A percentile compares a stretch with the other conserved stretches of the same genome.
These are phyloP conservation scores for Candida koratica DNA, from an alignment of 805 yeast genomes.

Conservation along the genomic window DNA sequence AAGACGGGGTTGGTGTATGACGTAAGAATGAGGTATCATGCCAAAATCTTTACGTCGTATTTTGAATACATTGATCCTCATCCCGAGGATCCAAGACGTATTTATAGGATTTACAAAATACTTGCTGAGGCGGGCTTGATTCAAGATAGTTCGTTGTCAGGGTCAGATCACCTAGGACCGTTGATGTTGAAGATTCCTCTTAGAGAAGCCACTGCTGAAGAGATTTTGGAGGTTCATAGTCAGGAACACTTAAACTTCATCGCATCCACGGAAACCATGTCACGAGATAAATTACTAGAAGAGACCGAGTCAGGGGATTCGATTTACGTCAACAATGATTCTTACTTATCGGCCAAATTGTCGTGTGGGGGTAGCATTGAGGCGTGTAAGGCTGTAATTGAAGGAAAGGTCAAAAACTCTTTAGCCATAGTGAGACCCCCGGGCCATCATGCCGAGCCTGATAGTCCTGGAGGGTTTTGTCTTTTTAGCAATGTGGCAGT, in stretches of 20 bases:
- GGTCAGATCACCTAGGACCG: conserved; percentile 74
- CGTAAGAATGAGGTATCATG: conserved; percentile 96
- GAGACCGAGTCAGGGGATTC: conserved; percentile 93
- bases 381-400: conserved; percentile 92
- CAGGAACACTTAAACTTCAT: conserved; percentile 73
- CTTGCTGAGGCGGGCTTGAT: conserved; percentile 92
- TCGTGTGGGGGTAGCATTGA: conserved; percentile 97
- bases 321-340: conserved; percentile 90
- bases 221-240: conserved; percentile 82
- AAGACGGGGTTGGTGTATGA: conserved; percentile 96
- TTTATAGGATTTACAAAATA: conserved; percentile 87
- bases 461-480: conserved; percentile 95
- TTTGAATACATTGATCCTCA: conserved; percentile 96
- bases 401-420: conserved; percentile 86
- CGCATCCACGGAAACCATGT: conserved; percentile 71
- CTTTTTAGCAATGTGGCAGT: conserved; percentile 95
- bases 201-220: conserved; percentile 83
- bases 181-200: conserved; percentile 86
- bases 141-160: conserved; percentile 70
- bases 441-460: conserved; percentile 99
- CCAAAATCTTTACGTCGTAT: conserved; percentile 86
- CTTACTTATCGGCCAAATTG: conserved; percentile 78
- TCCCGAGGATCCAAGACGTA: conserved; percentile 97
- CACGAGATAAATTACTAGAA: conserved; percentile 67
- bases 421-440: conserved; percentile 97